Percentiles rank a stretch among this genome's conserved stretches.
These are phyloP conservation scores for Gnaphalium uliginosum DNA, from an alignment of 129 eudicot species.

Conservation along the genomic window DNA sequence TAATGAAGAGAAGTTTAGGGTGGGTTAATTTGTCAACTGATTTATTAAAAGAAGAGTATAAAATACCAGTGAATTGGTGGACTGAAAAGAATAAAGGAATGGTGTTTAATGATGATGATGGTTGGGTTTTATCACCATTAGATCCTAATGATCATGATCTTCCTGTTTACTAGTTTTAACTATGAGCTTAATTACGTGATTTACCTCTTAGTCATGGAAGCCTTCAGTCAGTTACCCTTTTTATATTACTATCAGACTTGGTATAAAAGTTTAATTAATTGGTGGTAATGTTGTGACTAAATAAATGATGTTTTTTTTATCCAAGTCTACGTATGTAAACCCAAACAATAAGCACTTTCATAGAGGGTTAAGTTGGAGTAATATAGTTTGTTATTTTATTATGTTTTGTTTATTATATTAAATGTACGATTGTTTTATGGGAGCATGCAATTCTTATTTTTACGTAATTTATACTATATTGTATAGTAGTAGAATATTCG, in stretches of 20 bases:
- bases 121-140: constrained; percentile 33
- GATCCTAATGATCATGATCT: constrained; percentile 31
- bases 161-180: background rate
- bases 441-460: too few relatives aligned
- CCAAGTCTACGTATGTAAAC: background rate
- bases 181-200: too few relatives aligned
- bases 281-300: background rate
- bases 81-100: constrained; percentile 27
- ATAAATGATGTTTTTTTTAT: background rate
- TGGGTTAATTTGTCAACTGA: constrained; percentile 28
- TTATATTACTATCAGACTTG: too few relatives aligned
- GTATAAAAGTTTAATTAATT: background rate
- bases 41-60: constrained; percentile 14
- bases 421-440: too few relatives aligned
- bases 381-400: too few relatives aligned
- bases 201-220: too few relatives aligned
- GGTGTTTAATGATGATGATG: constrained; percentile 28
- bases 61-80: constrained; percentile 33
- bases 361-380: too few relatives aligned
- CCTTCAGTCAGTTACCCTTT: too few relatives aligned
- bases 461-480: too few relatives aligned
- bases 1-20: constrained; percentile 22
- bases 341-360: background rate
- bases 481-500: too few relatives aligned
- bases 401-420: too few relatives aligned